Evolutionary conservation across 2,329 filamentous ascomycete genomes (phyloP).

Genomic region (Hymenotorrendiella dingleyae): DNA sequence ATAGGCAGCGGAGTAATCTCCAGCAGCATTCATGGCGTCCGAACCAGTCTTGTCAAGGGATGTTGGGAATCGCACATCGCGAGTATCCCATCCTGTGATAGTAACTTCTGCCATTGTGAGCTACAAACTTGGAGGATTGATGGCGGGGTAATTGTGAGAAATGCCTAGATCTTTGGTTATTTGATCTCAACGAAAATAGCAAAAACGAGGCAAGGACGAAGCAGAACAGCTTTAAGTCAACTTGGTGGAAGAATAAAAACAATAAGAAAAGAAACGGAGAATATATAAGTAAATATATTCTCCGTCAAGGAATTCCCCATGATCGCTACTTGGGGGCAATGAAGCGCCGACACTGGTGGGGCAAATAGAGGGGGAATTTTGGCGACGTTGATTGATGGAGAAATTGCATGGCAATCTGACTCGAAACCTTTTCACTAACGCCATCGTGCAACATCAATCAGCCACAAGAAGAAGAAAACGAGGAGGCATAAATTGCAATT

Average conservation of each 20-base stretch:
- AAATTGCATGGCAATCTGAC: no score
- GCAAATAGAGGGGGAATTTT: conserved; percentile 1
- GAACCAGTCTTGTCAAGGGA: conserved; percentile 94
- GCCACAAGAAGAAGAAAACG: no score
- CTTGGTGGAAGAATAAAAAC: neutral
- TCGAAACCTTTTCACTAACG: no score
- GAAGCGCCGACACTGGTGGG: conserved; percentile 6
- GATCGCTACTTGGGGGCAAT: conserved; percentile 3
- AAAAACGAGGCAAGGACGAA: neutral
- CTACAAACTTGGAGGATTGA: neutral
- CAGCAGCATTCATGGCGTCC: conserved; percentile 92
- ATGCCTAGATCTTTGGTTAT: no score
- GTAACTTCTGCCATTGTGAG: conserved; percentile 51
- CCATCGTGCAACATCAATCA: no score
- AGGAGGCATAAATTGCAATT: no score
- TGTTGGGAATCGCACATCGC: conserved; percentile 79
- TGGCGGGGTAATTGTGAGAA: no score
- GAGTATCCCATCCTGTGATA: conserved; percentile 65
- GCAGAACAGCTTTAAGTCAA: neutral
- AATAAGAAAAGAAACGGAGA: neutral
- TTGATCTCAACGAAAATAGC: neutral
- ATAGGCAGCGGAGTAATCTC: conserved; percentile 92
- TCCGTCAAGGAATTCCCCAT: neutral
- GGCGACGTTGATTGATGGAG: conserved; percentile 15
- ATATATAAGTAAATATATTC: neutral